A percentile compares a stretch with the other conserved stretches of the same genome.
Conservation (phyloP, 108 stramenopile species). For the Epithemia pelagica region DNA sequence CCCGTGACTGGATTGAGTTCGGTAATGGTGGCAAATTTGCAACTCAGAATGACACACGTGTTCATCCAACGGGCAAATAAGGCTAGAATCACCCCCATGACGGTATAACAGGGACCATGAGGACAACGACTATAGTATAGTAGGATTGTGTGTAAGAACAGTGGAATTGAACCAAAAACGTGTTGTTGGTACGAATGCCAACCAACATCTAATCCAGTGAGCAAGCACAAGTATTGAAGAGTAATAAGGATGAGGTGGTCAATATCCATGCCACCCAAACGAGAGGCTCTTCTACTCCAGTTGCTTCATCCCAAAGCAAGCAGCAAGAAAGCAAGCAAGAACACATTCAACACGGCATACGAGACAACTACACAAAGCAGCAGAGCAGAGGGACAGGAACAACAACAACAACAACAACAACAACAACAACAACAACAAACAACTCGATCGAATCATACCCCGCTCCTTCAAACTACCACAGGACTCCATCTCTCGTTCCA, state of each 20-base stretch:
- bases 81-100: slow-evolving; percentile 10
- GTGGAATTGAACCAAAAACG: too few species aligned
- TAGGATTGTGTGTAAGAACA: not conserved
- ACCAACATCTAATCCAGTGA: too few species aligned
- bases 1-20: slow-evolving; percentile 6
- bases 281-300: too few species aligned
- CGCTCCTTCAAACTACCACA: not conserved
- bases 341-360: too few species aligned
- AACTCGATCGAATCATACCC: not conserved
- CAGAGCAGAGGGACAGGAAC: not conserved
- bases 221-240: not conserved
- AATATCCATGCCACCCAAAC: too few species aligned
- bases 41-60: not conserved
- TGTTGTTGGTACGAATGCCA: too few species aligned
- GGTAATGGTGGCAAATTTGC: not conserved
- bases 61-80: not conserved
- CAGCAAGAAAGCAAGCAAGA: too few species aligned
- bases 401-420: not conserved
- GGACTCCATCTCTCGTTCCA: too few species aligned
- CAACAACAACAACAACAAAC: not conserved
- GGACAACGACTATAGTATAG: slow-evolving; percentile 1
- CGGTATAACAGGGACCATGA: slow-evolving; percentile 8
- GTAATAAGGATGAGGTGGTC: not conserved
- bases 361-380: not conserved
- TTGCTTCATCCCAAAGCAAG: too few species aligned